Evolutionary conservation across 768 basidiomycete genomes (phyloP).

Genomic region (Pholiota microspora): DNA sequence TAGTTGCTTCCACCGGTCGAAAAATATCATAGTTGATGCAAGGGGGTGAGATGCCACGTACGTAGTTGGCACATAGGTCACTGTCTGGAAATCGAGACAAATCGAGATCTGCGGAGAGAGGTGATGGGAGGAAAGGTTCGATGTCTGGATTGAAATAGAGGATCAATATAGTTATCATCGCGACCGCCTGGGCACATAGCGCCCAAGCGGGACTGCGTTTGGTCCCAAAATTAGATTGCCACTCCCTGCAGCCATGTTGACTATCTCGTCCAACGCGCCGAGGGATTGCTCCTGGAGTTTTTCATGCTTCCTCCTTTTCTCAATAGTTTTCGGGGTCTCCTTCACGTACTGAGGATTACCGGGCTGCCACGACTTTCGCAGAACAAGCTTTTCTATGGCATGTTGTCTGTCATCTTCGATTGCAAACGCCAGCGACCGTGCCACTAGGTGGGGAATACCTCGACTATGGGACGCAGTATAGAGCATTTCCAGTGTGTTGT

Average conservation of each 20-base stretch:
- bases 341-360: constrained; percentile 1
- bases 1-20: too few relatives aligned
- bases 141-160: neutral
- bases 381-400: constrained; percentile 21
- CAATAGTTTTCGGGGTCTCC: constrained; percentile 3
- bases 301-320: constrained; percentile 12
- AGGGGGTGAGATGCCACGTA: too few relatives aligned
- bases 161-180: constrained; percentile 1
- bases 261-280: constrained; percentile 19
- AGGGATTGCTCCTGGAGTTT: constrained; percentile 9
- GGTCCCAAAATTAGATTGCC: constrained; percentile 20
- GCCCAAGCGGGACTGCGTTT: constrained; percentile 17
- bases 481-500: constrained; percentile 61
- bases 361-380: constrained; percentile 21
- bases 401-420: constrained; percentile 32
- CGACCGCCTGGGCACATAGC: constrained; percentile 21
- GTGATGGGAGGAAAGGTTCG: neutral
- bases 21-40: too few relatives aligned
- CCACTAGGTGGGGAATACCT: constrained; percentile 58
- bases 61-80: too few relatives aligned
- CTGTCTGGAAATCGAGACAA: too few relatives aligned
- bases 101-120: neutral
- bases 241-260: constrained; percentile 21
- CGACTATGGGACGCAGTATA: constrained; percentile 61
- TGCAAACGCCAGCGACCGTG: constrained; percentile 51